Percentiles rank a stretch among this genome's conserved stretches.
Evolutionary conservation across 129 eudicot species (phyloP).

Genomic region (Artemisia annua): DNA sequence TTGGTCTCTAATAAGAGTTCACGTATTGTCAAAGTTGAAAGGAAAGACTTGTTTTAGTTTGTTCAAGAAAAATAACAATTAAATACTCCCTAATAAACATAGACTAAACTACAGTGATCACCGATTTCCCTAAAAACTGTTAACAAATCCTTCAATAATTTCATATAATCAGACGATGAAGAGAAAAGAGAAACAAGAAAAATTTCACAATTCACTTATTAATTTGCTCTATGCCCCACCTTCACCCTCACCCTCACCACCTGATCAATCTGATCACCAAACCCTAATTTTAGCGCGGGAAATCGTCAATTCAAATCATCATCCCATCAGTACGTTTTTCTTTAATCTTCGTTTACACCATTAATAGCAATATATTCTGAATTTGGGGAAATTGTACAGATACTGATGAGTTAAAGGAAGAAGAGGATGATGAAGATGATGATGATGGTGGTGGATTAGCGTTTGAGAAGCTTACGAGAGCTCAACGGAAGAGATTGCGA

Average conservation of each 20-base stretch:
- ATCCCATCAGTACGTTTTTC: slow-evolving; percentile 22
- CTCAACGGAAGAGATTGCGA: slow-evolving; percentile 72
- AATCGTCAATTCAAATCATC: slow-evolving; percentile 31
- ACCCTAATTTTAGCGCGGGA: slow-evolving; percentile 22
- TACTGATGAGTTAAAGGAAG: slow-evolving; percentile 37
- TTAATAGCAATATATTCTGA: too few relatives aligned
- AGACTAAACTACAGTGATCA: too few relatives aligned
- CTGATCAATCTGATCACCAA: slow-evolving; percentile 17
- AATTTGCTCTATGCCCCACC: slow-evolving; percentile 67
- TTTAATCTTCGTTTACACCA: background rate
- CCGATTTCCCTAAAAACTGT: too few relatives aligned
- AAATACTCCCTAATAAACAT: too few relatives aligned
- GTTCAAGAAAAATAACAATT: too few relatives aligned
- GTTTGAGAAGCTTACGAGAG: slow-evolving; percentile 56
- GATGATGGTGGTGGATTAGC: slow-evolving; percentile 33
- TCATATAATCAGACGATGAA: slow-evolving; percentile 7
- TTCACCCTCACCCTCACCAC: slow-evolving; percentile 31
- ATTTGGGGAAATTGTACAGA: slow-evolving; percentile 4
- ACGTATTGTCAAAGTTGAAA: too few relatives aligned
- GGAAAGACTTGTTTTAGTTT: too few relatives aligned
- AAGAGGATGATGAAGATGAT: slow-evolving; percentile 23
- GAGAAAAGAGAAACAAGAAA: slow-evolving; percentile 46
- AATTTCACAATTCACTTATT: slow-evolving; percentile 59
- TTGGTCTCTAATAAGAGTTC: too few relatives aligned
- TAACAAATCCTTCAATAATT: too few relatives aligned